Evolutionary conservation across 208 protist species (phyloP), one percentile per base, ranked within the genome.

Genomic region (Crithidia thermophila): DNA sequence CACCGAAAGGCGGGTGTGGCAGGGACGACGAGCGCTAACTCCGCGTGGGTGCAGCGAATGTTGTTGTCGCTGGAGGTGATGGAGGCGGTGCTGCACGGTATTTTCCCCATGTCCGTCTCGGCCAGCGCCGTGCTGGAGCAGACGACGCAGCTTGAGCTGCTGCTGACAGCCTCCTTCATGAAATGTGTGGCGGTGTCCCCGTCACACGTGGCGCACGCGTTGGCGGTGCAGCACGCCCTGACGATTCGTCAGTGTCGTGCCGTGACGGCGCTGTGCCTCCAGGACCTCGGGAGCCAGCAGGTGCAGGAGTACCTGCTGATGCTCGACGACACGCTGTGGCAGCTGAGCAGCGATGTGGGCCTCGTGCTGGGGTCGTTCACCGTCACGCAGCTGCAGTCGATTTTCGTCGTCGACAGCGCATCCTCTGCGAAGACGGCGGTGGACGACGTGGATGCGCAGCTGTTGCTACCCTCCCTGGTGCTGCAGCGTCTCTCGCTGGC

Each of bases 241-340:
- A 77, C 82, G 10, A 81, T 95, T 27, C 86, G 83, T 42, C 85
- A 85, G 20, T 83, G 81, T 56, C 84, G 90, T 16, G 70, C 70
- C 7, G 61, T 95, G 8, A 89, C 82, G 33, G 59, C 57, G 14
- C 46, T 59, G 18, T 93, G 84, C 52, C 70, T 95, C 36, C 82
- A 88, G 33, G 90, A 95, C 59, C 81, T 95, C 40, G 90, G 90
- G 21, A 72, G 80, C 33, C 72, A 82, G 50, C 86, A 88, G 45
- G 73, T 93, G 7, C 76, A 83, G 43, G 82, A 77, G 8, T 96
- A 94, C 63, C 63, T 96, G 4, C 43, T 65, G 23, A 81, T 96
- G 72, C 69, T 96, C 14, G 82, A 96, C 47, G 79, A 84, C n/a
- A 87, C 82, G 0, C 53, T 96, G 47, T 96, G 91, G 91, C 84